phyloP scores from a whole-genome alignment of 495 filamentous ascomycete genomes.

The Neurospora hispaniola region DNA sequence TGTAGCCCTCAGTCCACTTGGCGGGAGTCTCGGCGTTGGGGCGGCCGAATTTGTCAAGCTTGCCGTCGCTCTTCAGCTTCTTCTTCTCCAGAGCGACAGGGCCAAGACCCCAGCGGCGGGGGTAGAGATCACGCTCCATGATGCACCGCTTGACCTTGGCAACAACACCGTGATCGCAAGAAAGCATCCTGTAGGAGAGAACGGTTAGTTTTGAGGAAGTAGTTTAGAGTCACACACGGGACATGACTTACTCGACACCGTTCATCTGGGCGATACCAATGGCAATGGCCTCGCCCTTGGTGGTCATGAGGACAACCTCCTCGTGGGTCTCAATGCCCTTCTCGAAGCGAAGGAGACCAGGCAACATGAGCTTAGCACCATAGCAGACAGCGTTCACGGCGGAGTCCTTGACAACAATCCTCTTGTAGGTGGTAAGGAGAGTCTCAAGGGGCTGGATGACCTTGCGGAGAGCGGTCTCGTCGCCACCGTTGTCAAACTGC shows the following conservation, averaged over 20 bases:
- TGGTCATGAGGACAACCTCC: slow-evolving; percentile 85
- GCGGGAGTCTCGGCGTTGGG: slow-evolving; percentile 84
- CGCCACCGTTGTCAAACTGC: slow-evolving; percentile 80
- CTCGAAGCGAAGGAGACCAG: slow-evolving; percentile 86
- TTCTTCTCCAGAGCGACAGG: slow-evolving; percentile 91
- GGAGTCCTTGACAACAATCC: slow-evolving; percentile 95
- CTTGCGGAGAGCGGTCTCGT: slow-evolving; percentile 75
- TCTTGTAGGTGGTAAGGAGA: slow-evolving; percentile 82
- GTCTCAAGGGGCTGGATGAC: slow-evolving; percentile 88
- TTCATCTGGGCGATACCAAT: slow-evolving; percentile 87
- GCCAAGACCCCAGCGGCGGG: slow-evolving; percentile 86
- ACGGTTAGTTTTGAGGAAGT: not conserved
- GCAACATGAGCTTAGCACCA: slow-evolving; percentile 96
- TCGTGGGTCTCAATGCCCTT: slow-evolving; percentile 50
- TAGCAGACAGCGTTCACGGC: slow-evolving; percentile 95
- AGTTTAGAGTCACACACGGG: not conserved
- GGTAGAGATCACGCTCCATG: slow-evolving; percentile 97
- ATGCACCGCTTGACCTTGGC: slow-evolving; percentile 95
- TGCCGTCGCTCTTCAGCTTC: slow-evolving; percentile 95
- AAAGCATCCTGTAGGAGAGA: slow-evolving; percentile 43
- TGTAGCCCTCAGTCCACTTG: slow-evolving; percentile 83
- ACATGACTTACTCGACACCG: slow-evolving; percentile 16
- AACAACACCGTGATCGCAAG: slow-evolving; percentile 91
- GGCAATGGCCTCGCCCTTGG: slow-evolving; percentile 96
- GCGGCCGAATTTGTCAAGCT: slow-evolving; percentile 93